phyloP scores from a whole-genome alignment of 2,329 filamentous ascomycete species.

The Colletotrichum camelliae region DNA sequence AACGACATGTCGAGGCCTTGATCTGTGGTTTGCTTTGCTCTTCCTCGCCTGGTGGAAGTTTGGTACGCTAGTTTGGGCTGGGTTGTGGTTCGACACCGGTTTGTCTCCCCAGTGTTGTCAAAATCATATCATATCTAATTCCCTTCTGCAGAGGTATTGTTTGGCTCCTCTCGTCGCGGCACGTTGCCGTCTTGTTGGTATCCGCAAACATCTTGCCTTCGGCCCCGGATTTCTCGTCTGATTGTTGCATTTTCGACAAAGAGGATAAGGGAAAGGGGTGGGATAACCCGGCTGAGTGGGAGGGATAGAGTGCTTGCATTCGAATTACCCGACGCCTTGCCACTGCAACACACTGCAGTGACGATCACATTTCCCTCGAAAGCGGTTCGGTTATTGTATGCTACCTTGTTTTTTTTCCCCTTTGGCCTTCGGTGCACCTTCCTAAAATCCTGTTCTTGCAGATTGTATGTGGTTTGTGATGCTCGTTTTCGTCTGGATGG shows the following conservation, averaged over 20 bases:
- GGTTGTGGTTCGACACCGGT: not conserved
- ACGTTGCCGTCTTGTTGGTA: not conserved
- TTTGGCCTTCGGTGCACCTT: not conserved
- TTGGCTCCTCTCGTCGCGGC: not conserved
- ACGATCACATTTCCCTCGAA: not conserved
- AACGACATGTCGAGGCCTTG: not conserved
- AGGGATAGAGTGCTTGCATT: conserved; percentile 2
- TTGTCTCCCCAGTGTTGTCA: not conserved
- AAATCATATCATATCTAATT: not conserved
- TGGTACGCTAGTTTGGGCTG: not conserved
- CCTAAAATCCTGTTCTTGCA: conserved; percentile 3
- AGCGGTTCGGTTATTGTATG: not conserved
- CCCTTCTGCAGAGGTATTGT: not conserved
- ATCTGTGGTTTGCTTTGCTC: not conserved
- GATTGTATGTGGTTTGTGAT: not conserved
- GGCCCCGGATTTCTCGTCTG: not conserved
- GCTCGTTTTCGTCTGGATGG: not conserved
- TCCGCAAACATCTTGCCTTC: not conserved
- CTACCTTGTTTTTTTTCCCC: not conserved
- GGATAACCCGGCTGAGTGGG: not conserved
- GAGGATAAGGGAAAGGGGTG: not conserved
- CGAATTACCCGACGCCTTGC: not conserved
- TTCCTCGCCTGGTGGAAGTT: not conserved
- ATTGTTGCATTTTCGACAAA: not conserved
- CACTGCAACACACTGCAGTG: not conserved